A percentile compares a stretch with the other conserved stretches of the same genome.
Conservation (phyloP, 176 grass and related monocot species). For the Eragrostis nindensis region DNA sequence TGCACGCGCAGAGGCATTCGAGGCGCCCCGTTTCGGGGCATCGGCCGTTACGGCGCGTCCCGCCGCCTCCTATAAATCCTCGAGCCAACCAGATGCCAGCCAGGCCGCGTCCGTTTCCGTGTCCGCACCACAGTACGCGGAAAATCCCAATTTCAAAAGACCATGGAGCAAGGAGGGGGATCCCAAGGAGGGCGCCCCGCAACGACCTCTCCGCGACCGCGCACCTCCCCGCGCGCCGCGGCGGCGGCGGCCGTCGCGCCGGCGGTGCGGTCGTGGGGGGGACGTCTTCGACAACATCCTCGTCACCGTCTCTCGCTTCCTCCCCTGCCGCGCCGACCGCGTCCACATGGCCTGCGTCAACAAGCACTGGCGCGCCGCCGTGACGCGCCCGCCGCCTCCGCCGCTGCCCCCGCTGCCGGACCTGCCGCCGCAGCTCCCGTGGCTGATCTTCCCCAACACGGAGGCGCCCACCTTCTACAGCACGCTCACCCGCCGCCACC, state of each 20-base stretch:
- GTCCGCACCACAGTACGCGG: background rate
- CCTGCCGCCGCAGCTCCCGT: slow-evolving; percentile 44
- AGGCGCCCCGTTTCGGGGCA: background rate
- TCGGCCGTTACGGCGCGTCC: background rate
- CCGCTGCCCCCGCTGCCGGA: background rate
- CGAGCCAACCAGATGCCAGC: background rate
- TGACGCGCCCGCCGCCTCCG: slow-evolving; percentile 21
- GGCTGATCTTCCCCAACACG: slow-evolving; percentile 49
- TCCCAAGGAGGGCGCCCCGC: background rate
- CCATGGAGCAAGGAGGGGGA: background rate
- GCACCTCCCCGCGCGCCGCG: background rate
- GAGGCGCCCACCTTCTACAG: slow-evolving; percentile 45
- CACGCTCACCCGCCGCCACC: background rate
- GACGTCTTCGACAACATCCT: slow-evolving; percentile 40
- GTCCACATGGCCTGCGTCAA: slow-evolving; percentile 40
- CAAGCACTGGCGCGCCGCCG: background rate
- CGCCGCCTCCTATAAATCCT: slow-evolving; percentile 5
- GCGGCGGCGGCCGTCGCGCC: background rate
- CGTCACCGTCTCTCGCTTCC: slow-evolving; percentile 31
- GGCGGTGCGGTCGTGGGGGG: background rate
- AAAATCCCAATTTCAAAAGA: background rate
- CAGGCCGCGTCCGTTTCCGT: background rate
- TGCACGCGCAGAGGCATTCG: background rate
- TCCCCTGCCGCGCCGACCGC: slow-evolving; percentile 39
- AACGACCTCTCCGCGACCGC: background rate